Evolutionary conservation across 768 basidiomycete species (phyloP), one percentile per base, ranked within the genome.

Genomic region (Hygrophorus russula): DNA sequence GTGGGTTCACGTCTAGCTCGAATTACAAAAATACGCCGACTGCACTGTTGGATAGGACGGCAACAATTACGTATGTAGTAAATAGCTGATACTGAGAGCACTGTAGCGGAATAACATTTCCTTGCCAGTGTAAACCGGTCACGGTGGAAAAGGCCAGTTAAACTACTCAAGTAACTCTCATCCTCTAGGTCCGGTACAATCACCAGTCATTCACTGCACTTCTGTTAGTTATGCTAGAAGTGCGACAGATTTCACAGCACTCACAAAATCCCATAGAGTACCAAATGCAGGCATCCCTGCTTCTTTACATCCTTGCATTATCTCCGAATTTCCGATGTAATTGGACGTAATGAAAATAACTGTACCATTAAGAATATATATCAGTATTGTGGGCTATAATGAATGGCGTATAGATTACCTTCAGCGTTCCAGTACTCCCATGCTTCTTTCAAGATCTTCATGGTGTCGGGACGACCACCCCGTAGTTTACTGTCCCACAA

Each of bases 291-390:
- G 80, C 51, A 81, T 81, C 18, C 75, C 76, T 41, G 71, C 73
- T 49, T 70, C 70, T 59, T 79, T 84, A 64, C 78, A 86, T n/a
- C 82, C 84, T 56, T 81, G 68, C 73, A 84, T 85, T 47, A 88
- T 80, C 53, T 88, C 83, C 11, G 71, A 66, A 59, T 88, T 87
- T 24, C 84, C 84, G 31, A 76, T 69, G 52, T 72, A 80, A 62
- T 88, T 88, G 14, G 83, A 86, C 6, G 84, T 88, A 59, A 88
- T 82, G 61, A 88, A 84, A 18, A 87, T 78, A 36, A 88, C 78
- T 80, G 51, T 78, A 78, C 24, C 24, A 7, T 24, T 7, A 24
- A 24, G 24, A 24, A 7, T 7, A 24, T 24, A 35, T 24, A 7
- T 24, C 24, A 24, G 24, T 7, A 24, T 24, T 24, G 4, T 7